Percentiles rank a stretch among this genome's conserved stretches.
phyloP scores from a whole-genome alignment of 106 monocot genomes.

The Triglochin maritima region DNA sequence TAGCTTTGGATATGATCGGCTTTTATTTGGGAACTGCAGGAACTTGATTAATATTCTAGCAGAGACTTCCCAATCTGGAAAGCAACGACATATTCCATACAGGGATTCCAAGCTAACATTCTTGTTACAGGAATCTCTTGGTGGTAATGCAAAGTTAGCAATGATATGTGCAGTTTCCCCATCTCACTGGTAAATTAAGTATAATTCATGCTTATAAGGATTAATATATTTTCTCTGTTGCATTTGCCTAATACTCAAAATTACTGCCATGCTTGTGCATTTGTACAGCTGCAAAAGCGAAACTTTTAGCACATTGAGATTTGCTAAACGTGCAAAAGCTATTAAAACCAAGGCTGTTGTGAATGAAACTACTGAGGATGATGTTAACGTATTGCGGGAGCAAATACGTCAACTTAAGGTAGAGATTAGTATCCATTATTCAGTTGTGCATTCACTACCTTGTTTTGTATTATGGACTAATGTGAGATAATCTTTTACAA shows the following conservation, averaged over 20 bases:
- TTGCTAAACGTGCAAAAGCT: conserved; percentile 93
- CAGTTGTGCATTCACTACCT: too few species aligned
- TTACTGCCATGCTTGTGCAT: not conserved
- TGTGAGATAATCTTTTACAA: conserved; percentile 3
- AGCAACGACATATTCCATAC: conserved; percentile 94
- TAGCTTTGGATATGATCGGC: conserved; percentile 6
- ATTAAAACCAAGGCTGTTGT: conserved; percentile 91
- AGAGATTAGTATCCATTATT: not conserved
- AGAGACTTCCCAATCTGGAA: conserved; percentile 86
- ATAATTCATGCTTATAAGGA: not conserved
- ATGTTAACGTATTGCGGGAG: conserved; percentile 80
- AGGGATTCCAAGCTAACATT: conserved; percentile 95
- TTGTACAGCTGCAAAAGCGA: conserved; percentile 79
- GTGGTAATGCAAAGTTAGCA: conserved; percentile 94
- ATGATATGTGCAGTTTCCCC: conserved; percentile 98
- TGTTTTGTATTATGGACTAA: not conserved
- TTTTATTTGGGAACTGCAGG: conserved; percentile 27
- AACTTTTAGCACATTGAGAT: conserved; percentile 85
- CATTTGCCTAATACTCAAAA: not conserved
- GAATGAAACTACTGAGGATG: conserved; percentile 85
- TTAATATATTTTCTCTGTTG: not conserved
- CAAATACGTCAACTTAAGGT: conserved; percentile 94
- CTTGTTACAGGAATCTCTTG: conserved; percentile 96
- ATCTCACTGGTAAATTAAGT: conserved; percentile 46
- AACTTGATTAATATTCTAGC: conserved; percentile 94